Evolutionary conservation across 495 filamentous ascomycete species (phyloP), one percentile per base, ranked within the genome.

Genomic region (Bacidia gigantensis): DNA sequence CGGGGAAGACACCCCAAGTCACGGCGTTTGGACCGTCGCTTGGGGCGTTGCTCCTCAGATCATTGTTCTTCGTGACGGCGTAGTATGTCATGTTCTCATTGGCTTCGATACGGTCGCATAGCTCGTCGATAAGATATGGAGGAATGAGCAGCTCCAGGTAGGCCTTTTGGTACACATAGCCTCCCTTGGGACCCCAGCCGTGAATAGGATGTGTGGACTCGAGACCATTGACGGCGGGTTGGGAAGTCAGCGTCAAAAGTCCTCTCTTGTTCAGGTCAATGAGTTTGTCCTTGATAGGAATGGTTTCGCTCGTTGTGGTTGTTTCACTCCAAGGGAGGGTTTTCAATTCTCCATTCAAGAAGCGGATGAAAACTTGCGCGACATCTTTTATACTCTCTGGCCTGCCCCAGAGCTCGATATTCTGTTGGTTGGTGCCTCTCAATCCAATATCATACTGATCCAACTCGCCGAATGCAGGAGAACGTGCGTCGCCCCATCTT

Each of bases 1-100:
- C 92, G 11, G 93, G 89, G 71, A 96, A 99, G 42, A 97, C 94
- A 67, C 93, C 93, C 93, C 93, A 99, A 2, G 93, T 99, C 46
- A 99, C 81, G 11, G 93, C 93, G 60, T 97, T 99, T 22, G 93
- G 93, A 12, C 84, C 87, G 43, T 89, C 87, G 35, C 78, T 79
- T 22, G 76, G 77, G 11, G 86, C 77, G 60, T 97, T 96, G n/a
- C 87, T 93, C 60, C 79, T 77, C 50, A 97, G 73, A 53, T 81
- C 78, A 12, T 89, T 89, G 1, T 72, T 70, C 63, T 85, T 86
- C 53, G 83, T 87, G 38, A 95, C 87, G 32, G 88, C 86, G 57
- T 95, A 93, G 69, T 93, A 99, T 0, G 89, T 95, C 52, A 99
- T 66, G 46, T 94, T 82, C 25, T 81, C 75, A 56, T 89, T 79